phyloP scores from a whole-genome alignment of 805 yeast species.

The Metschnikowia orientalis region DNA sequence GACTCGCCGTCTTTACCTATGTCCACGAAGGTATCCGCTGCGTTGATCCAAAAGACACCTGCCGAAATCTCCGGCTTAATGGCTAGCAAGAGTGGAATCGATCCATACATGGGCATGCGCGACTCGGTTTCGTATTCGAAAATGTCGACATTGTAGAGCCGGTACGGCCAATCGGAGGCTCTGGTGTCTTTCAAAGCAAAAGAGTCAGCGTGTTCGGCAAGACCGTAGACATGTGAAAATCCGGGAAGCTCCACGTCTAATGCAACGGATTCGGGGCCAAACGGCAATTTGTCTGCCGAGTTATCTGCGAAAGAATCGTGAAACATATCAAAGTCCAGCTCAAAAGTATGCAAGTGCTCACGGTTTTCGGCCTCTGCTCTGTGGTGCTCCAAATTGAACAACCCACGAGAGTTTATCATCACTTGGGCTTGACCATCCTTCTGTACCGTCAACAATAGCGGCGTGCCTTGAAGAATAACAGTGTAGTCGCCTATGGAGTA shows the following conservation, averaged over 20 bases:
- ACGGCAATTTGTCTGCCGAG: slow-evolving; percentile 56
- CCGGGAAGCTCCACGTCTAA: slow-evolving; percentile 66
- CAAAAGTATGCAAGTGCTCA: slow-evolving; percentile 42
- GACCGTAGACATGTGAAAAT: slow-evolving; percentile 73
- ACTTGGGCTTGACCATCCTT: slow-evolving; percentile 46
- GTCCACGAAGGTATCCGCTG: slow-evolving; percentile 90
- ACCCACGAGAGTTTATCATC: slow-evolving; percentile 60
- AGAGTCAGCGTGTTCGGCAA: slow-evolving; percentile 92
- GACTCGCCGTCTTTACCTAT: slow-evolving; percentile 39
- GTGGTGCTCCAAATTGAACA: slow-evolving; percentile 81
- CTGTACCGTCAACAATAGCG: slow-evolving; percentile 48
- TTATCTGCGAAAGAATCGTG: slow-evolving; percentile 69
- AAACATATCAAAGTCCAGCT: slow-evolving; percentile 63
- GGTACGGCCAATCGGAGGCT: slow-evolving; percentile 60
- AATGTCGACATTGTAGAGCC: slow-evolving; percentile 89
- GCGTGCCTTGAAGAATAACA: slow-evolving; percentile 41
- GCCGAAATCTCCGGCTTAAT: slow-evolving; percentile 52
- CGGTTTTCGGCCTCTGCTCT: slow-evolving; percentile 39
- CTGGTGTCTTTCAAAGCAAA: slow-evolving; percentile 69
- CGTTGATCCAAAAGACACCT: slow-evolving; percentile 88
- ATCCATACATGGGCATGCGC: slow-evolving; percentile 88
- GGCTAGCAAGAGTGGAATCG: slow-evolving; percentile 84
- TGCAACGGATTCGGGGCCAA: slow-evolving; percentile 89
- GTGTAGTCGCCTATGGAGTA: slow-evolving; percentile 41
- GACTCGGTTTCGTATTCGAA: slow-evolving; percentile 87